phyloP scores from a whole-genome alignment of 2,329 filamentous ascomycete species.

The Neurospora crassa region DNA sequence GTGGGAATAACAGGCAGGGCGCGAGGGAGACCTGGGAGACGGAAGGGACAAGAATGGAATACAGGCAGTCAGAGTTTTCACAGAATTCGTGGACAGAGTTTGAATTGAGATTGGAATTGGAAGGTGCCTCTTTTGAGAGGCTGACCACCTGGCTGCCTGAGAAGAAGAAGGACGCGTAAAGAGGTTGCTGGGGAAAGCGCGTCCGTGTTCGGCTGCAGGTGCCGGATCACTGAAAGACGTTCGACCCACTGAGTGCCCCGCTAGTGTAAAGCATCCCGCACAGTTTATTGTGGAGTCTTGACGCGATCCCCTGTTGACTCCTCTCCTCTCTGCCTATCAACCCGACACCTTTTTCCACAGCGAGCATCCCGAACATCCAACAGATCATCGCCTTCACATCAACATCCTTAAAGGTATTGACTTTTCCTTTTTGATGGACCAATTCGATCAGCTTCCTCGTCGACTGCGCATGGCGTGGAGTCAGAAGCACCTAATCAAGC shows the following conservation, averaged over 20 bases:
- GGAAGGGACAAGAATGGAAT: neutral
- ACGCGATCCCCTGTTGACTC: neutral
- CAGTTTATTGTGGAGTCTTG: neutral
- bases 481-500: neutral
- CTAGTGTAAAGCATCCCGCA: neutral
- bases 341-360: neutral
- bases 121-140: neutral
- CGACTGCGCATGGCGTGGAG: neutral
- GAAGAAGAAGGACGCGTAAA: conserved; percentile 14
- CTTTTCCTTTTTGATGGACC: neutral
- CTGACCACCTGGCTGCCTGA: neutral
- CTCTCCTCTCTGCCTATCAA: neutral
- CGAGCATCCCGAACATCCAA: no score
- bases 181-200: conserved; percentile 11
- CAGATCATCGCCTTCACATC: neutral
- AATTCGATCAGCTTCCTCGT: neutral
- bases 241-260: neutral
- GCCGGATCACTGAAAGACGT: neutral
- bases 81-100: neutral
- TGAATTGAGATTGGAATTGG: neutral
- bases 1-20: neutral
- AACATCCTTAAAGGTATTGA: neutral
- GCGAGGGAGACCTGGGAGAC: neutral
- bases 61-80: conserved; percentile 1
- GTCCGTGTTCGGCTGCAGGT: conserved; percentile 4